Evolutionary conservation across 2,329 filamentous ascomycete genomes (phyloP).

Genomic region (Cordyceps tenuipes): DNA sequence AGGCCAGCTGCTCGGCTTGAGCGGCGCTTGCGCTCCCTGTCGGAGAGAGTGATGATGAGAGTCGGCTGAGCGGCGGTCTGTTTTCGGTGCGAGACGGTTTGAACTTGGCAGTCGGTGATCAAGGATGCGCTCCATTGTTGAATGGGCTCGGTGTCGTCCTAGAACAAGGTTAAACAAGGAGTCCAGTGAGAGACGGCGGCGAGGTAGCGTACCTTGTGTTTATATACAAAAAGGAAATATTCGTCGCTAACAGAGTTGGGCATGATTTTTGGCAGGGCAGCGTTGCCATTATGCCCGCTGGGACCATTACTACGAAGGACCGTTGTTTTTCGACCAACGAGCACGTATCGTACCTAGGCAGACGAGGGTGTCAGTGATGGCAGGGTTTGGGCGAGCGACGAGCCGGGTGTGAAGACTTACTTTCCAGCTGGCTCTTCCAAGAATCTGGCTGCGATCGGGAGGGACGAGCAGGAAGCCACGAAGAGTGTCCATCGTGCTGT

Average conservation of each 20-base stretch:
- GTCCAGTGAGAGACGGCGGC: not conserved
- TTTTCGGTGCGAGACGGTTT: constrained; percentile 53
- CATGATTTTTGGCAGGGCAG: constrained; percentile 29
- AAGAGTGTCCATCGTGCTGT: constrained; percentile 27
- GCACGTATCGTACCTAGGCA: constrained; percentile 48
- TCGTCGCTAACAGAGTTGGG: constrained; percentile 31
- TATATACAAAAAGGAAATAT: constrained; percentile 46
- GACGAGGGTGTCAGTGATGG: not conserved
- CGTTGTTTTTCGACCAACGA: constrained; percentile 37
- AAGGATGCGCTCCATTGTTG: constrained; percentile 45
- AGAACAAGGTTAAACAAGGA: constrained; percentile 14
- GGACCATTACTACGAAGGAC: constrained; percentile 22
- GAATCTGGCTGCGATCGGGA: constrained; percentile 42
- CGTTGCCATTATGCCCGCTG: constrained; percentile 27
- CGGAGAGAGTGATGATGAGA: constrained; percentile 48
- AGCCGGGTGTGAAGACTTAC: constrained; percentile 24
- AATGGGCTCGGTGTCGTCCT: constrained; percentile 47
- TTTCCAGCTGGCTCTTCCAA: constrained; percentile 45
- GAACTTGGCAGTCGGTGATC: constrained; percentile 49
- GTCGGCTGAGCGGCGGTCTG: constrained; percentile 52
- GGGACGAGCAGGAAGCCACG: constrained; percentile 42
- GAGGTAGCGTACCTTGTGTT: constrained; percentile 38
- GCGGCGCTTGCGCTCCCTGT: constrained; percentile 55
- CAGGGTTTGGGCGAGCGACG: not conserved
- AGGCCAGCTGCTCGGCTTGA: constrained; percentile 55